A percentile compares a stretch with the other conserved stretches of the same genome.
Conservation (phyloP, 345 rosid genomes). For the Citrus unshiu region DNA sequence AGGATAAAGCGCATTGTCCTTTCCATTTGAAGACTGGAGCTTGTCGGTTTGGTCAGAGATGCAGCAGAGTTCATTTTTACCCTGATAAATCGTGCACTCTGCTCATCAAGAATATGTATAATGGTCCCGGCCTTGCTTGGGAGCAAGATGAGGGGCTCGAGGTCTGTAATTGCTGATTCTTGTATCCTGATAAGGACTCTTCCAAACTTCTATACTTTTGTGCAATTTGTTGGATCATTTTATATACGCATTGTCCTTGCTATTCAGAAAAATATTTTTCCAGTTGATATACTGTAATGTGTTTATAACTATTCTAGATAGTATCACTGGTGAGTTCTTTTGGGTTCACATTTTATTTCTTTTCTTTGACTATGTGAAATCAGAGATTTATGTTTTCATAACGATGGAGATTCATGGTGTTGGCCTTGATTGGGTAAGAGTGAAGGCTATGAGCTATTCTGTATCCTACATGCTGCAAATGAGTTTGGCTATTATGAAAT, state of each 20-base stretch:
- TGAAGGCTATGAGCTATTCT: slow-evolving; percentile 33
- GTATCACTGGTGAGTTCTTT: slow-evolving; percentile 13
- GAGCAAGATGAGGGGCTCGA: too few relatives aligned
- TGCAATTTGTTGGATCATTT: too few relatives aligned
- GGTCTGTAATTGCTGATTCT: too few relatives aligned
- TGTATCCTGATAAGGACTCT: too few relatives aligned
- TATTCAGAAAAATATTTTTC: not conserved
- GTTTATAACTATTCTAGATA: slow-evolving; percentile 1
- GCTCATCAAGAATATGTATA: too few relatives aligned
- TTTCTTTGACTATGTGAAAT: slow-evolving; percentile 50
- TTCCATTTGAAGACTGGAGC: too few relatives aligned
- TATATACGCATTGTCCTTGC: not conserved
- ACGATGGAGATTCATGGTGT: slow-evolving; percentile 48
- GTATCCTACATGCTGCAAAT: slow-evolving; percentile 46
- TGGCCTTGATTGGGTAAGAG: slow-evolving; percentile 43
- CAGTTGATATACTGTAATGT: not conserved
- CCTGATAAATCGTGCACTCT: too few relatives aligned
- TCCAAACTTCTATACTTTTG: too few relatives aligned
- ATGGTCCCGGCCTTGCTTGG: too few relatives aligned
- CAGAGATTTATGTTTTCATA: slow-evolving; percentile 52
- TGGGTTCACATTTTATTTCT: slow-evolving; percentile 17
- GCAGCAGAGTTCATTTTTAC: too few relatives aligned
- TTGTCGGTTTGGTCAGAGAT: too few relatives aligned
- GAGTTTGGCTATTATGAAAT: slow-evolving; percentile 5
- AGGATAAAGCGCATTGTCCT: too few relatives aligned